phyloP scores from a whole-genome alignment of 352 stramenopile species.

The Thalassiosira oceanica region DNA sequence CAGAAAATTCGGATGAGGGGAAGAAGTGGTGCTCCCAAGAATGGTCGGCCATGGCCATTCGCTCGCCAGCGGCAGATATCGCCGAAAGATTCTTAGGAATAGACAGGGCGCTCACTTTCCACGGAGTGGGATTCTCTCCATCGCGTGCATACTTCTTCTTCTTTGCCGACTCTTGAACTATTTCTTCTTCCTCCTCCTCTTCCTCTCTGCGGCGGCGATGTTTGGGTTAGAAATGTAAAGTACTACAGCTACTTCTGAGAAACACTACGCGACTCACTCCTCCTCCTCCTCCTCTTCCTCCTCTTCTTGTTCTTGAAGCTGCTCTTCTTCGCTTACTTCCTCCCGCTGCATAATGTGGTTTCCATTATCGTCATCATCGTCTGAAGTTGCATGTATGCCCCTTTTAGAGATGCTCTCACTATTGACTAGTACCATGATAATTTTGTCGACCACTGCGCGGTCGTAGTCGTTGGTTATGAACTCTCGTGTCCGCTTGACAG shows the following conservation, averaged over 20 bases:
- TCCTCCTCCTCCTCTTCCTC: slow-evolving; percentile 82
- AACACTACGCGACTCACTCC: slow-evolving; percentile 49
- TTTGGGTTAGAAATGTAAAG: not conserved
- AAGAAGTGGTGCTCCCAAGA: slow-evolving; percentile 83
- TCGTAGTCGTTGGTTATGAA: slow-evolving; percentile 85
- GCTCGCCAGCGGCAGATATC: too few relatives aligned
- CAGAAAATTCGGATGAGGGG: slow-evolving; percentile 79
- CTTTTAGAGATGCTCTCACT: slow-evolving; percentile 84
- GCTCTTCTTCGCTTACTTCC: slow-evolving; percentile 87
- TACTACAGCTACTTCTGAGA: slow-evolving; percentile 7
- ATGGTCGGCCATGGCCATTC: slow-evolving; percentile 25
- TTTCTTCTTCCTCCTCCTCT: slow-evolving; percentile 88
- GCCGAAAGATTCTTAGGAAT: slow-evolving; percentile 53
- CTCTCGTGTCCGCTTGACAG: slow-evolving; percentile 75
- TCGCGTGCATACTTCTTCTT: slow-evolving; percentile 90
- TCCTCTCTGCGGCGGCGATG: slow-evolving; percentile 79
- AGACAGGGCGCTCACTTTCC: slow-evolving; percentile 77
- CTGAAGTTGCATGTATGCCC: slow-evolving; percentile 53
- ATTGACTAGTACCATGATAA: slow-evolving; percentile 83
- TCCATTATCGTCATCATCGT: slow-evolving; percentile 83
- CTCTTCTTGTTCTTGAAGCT: slow-evolving; percentile 85
- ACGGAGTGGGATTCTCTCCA: slow-evolving; percentile 86
- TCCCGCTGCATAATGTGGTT: slow-evolving; percentile 85
- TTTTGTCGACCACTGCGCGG: slow-evolving; percentile 81
- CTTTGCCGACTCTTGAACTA: slow-evolving; percentile 85